Conservation (phyloP, 257 asterid genomes). For the Plantago major region DNA sequence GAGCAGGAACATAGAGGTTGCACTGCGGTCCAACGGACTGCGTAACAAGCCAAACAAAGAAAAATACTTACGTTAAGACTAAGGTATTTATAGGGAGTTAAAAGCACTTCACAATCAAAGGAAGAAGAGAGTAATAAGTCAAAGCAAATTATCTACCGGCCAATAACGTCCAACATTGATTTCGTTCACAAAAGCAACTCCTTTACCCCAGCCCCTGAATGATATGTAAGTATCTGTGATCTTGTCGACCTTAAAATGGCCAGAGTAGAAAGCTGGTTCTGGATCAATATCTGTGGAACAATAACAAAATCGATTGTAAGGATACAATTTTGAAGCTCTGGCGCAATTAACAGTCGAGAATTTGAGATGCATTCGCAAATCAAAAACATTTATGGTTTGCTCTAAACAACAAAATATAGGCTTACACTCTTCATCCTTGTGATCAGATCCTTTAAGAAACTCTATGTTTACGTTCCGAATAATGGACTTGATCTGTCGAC, state of each 20-base stretch:
- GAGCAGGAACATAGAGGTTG: slow-evolving; percentile 86
- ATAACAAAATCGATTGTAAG: slow-evolving; percentile 5
- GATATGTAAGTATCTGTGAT: slow-evolving; percentile 74
- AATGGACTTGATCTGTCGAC: slow-evolving; percentile 33
- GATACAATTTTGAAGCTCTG: not conserved
- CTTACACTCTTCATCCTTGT: slow-evolving; percentile 34
- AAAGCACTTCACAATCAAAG: not conserved
- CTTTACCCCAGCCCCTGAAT: slow-evolving; percentile 86
- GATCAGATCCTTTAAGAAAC: slow-evolving; percentile 24
- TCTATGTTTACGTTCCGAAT: slow-evolving; percentile 23
- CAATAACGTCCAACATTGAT: slow-evolving; percentile 80
- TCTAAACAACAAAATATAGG: not conserved
- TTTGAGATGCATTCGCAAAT: not conserved
- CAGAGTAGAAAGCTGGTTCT: slow-evolving; percentile 72
- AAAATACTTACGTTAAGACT: not conserved
- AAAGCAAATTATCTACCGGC: slow-evolving; percentile 54
- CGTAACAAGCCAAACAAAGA: slow-evolving; percentile 24
- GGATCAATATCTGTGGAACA: slow-evolving; percentile 35
- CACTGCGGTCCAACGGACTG: slow-evolving; percentile 95
- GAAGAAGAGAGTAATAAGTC: not conserved
- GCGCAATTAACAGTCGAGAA: not conserved
- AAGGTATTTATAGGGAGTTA: not conserved
- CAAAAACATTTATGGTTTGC: not conserved
- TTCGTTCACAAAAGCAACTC: slow-evolving; percentile 69
- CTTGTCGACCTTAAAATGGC: slow-evolving; percentile 49